Conservation (phyloP, 2,329 filamentous ascomycete genomes). For the Ceratocystis harringtonii region DNA sequence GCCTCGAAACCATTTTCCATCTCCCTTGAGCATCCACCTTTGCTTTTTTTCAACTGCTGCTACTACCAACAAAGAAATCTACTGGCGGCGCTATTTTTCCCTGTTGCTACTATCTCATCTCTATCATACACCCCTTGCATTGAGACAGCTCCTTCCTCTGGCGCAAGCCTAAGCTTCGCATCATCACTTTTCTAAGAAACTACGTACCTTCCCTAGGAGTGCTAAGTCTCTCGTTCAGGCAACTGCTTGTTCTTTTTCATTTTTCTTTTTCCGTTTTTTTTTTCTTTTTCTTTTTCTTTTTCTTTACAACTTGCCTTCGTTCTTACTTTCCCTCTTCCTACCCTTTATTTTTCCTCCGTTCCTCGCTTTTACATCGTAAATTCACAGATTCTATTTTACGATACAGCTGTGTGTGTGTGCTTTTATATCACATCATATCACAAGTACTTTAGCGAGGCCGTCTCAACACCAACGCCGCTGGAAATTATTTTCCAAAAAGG, state of each 20-base stretch:
- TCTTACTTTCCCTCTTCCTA: not conserved
- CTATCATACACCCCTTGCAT: slow-evolving; percentile 1
- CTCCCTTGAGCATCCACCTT: not conserved
- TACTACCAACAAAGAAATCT: not conserved
- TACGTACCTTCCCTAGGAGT: not conserved
- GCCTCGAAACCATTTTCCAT: not conserved
- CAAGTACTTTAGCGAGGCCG: not conserved
- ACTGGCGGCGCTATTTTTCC: slow-evolving; percentile 1
- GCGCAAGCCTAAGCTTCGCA: slow-evolving; percentile 1
- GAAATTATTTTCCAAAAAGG: not conserved
- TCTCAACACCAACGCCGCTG: not conserved
- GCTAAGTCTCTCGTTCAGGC: not conserved
- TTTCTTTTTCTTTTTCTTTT: not conserved
- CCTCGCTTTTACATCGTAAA: not conserved
- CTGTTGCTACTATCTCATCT: slow-evolving; percentile 2
- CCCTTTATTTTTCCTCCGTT: not conserved
- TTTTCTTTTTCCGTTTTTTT: not conserved
- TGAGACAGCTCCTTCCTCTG: not conserved
- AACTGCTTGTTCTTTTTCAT: not conserved
- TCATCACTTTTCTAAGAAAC: not conserved
- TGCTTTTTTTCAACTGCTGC: not conserved
- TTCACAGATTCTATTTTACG: too few species aligned
- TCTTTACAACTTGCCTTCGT: not conserved
- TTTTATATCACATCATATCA: too few species aligned
- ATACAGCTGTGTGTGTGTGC: too few species aligned